A percentile compares a stretch with the other conserved stretches of the same genome.
Conservation (phyloP, 2,329 filamentous ascomycete genomes). For the Aspergillus caelatus region DNA sequence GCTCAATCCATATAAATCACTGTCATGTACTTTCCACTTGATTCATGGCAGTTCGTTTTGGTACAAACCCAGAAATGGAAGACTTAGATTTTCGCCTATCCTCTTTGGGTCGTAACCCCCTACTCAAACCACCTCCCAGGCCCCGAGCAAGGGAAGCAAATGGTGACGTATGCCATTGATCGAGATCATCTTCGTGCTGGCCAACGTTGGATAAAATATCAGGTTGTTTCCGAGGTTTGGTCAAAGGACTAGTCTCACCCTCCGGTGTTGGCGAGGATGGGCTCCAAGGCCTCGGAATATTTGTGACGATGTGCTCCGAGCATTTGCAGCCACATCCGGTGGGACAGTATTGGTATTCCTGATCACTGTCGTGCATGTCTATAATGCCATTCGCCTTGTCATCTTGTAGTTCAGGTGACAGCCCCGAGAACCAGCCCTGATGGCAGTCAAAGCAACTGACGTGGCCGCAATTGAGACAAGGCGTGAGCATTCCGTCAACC, state of each 20-base stretch:
- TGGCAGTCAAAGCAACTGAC: conserved; percentile 51
- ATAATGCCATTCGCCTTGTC: conserved; percentile 18
- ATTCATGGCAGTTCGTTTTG: conserved; percentile 28
- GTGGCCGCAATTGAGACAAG: conserved; percentile 53
- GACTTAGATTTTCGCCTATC: conserved; percentile 31
- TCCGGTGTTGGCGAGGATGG: conserved; percentile 18
- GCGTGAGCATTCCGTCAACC: conserved; percentile 48
- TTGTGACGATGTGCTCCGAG: conserved; percentile 38
- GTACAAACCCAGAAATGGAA: conserved; percentile 20
- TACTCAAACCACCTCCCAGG: conserved; percentile 46
- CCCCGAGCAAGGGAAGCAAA: conserved; percentile 46
- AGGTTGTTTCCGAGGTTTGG: conserved; percentile 21
- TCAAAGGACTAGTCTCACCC: conserved; percentile 23
- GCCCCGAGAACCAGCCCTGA: conserved; percentile 42
- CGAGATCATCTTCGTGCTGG: conserved; percentile 39
- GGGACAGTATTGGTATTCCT: conserved; percentile 40
- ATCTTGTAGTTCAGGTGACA: conserved; percentile 10
- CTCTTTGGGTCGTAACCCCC: conserved; percentile 39
- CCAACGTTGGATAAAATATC: conserved; percentile 21
- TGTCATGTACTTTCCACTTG: conserved; percentile 25
- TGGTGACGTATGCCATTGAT: conserved; percentile 40
- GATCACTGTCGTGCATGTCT: conserved; percentile 16
- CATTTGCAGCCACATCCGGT: conserved; percentile 54
- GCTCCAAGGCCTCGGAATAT: conserved; percentile 36
- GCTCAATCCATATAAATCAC: conserved; percentile 1